A percentile compares a stretch with the other conserved stretches of the same genome.
Evolutionary conservation across 345 rosid genomes (phyloP).

Genomic region (Microcos paniculata): DNA sequence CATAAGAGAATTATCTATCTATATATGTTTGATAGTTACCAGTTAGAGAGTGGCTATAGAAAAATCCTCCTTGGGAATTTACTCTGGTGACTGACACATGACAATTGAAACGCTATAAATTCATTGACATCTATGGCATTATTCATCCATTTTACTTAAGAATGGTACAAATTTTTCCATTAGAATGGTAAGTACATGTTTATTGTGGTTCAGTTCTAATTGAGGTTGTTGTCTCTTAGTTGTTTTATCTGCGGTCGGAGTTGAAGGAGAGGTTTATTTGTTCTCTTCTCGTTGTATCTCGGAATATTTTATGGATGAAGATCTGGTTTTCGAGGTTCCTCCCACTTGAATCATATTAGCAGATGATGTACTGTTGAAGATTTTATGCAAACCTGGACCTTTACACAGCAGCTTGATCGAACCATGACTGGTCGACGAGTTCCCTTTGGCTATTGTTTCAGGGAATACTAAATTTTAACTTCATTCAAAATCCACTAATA

Average conservation of each 20-base stretch:
- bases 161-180: too few relatives aligned
- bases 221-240: neutral
- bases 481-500: too few relatives aligned
- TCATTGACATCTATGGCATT: neutral
- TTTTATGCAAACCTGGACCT: too few relatives aligned
- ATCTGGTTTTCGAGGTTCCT: too few relatives aligned
- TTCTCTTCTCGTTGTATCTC: neutral
- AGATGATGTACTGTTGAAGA: too few relatives aligned
- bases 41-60: neutral
- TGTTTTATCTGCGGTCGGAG: too few relatives aligned
- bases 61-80: neutral
- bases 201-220: neutral
- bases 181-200: neutral
- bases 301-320: too few relatives aligned
- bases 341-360: too few relatives aligned
- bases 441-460: too few relatives aligned
- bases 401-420: too few relatives aligned
- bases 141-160: neutral
- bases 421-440: too few relatives aligned
- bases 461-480: too few relatives aligned
- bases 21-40: neutral
- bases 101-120: neutral
- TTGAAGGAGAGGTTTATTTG: neutral
- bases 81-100: neutral
- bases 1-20: constrained; percentile 7